Percentiles rank a stretch among this genome's conserved stretches.
Evolutionary conservation across 257 asterid genomes (phyloP).

Genomic region (Anisodus acutangulus): DNA sequence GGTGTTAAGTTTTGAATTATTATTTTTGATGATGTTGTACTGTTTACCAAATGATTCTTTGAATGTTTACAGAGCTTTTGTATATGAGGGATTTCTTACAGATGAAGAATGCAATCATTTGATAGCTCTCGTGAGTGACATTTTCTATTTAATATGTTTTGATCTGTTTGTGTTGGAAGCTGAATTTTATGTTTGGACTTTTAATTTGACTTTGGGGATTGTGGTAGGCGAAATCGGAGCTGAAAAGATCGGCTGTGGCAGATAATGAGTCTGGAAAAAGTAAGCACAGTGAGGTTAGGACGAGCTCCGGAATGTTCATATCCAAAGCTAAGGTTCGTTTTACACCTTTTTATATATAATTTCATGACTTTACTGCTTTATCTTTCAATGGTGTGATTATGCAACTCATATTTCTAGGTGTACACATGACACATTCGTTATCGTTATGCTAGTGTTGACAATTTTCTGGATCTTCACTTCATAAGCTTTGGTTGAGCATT

Average conservation of each 20-base stretch:
- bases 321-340: slow-evolving; percentile 71
- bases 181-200: slow-evolving; percentile 4
- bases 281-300: slow-evolving; percentile 75
- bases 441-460: not conserved
- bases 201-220: not conserved
- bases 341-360: not conserved
- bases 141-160: not conserved
- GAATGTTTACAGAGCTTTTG: slow-evolving; percentile 63
- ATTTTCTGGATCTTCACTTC: not conserved
- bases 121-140: slow-evolving; percentile 68
- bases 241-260: slow-evolving; percentile 93
- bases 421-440: not conserved
- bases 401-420: not conserved
- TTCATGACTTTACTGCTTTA: not conserved
- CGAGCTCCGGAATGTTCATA: slow-evolving; percentile 57
- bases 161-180: not conserved
- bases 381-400: not conserved
- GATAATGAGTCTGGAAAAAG: slow-evolving; percentile 81
- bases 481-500: not conserved
- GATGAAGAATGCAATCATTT: slow-evolving; percentile 92
- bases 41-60: not conserved
- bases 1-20: not conserved
- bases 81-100: slow-evolving; percentile 84
- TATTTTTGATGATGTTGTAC: too few relatives aligned
- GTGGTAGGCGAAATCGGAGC: slow-evolving; percentile 77